Base-by-base conservation (phyloP, 352 stramenopile species). In the Globisporangium rhizosaccharum region DNA sequence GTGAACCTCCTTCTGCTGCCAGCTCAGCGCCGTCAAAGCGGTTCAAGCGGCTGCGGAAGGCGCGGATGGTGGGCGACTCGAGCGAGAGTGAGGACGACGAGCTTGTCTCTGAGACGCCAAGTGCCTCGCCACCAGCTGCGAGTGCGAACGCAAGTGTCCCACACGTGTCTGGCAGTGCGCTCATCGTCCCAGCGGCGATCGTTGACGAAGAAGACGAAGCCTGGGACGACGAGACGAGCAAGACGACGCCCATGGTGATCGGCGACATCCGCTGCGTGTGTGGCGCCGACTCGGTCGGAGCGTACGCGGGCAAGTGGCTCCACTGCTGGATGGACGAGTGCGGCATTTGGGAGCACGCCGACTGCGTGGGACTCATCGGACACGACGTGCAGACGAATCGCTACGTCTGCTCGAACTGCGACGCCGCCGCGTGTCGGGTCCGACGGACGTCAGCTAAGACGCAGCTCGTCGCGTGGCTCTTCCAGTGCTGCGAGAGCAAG, bases 251-350 rank as follows among this genome's bases (percentile, higher is more conserved):
- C 8, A 52, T 61, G 36, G 56, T 76, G n/a, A 62, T 75, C 26
- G 76, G 72, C 25, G 65, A 79, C 15, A 88, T 90, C 62, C 70
- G 64, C 41, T 92, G 83, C 57, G 52, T 68, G 1, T 92, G 83
- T 30, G 79, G 79, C 9, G 68, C 68, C 36, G 72, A 64, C 12
- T 71, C 64, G 20, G 71, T 87, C 14, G 72, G 66, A 2, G 53
- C 61, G 9, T 92, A 92, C 53, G 65, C 68, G 6, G 83, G 83
- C 0, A 72, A 75, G 33, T 92, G 83, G 83, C 25, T 90, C 4
- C 76, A 88, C 62, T 92, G 83, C 60, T 80, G 69, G 55, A 78
- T 79, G 23, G 68, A 82, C 41, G 72, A 84, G 28, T 92, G 83
- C 30, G 68, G 67, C 36, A 56, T 72, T 42, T 90, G 80, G 80